Conservation (phyloP, 129 eudicot genomes). For the Cynara cardunculus region DNA sequence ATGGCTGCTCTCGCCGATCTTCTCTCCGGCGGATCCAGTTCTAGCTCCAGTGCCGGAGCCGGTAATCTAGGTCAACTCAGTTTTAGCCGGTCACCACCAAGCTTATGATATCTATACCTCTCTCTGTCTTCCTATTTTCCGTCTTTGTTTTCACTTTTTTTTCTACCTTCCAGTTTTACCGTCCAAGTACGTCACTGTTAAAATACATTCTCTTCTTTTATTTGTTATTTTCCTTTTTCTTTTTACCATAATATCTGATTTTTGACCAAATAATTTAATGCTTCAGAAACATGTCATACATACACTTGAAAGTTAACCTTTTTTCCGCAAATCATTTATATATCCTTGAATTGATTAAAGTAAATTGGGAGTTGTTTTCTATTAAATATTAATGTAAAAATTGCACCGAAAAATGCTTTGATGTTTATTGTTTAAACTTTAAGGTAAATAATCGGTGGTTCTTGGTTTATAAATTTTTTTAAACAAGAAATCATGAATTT, state of each 20-base stretch:
- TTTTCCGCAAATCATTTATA: not conserved
- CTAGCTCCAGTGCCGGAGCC: slow-evolving; percentile 33
- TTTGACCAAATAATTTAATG: not conserved
- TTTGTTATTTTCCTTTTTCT: slow-evolving; percentile 4
- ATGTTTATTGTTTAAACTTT: not conserved
- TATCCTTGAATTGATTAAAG: no score
- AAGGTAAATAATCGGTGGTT: not conserved
- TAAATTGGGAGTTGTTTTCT: not conserved
- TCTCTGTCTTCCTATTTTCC: slow-evolving; percentile 6
- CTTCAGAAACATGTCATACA: not conserved
- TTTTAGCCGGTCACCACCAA: slow-evolving; percentile 23
- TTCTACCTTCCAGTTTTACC: not conserved
- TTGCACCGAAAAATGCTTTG: not conserved
- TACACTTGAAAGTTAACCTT: not conserved
- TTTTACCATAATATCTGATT: not conserved
- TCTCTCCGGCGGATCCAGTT: slow-evolving; percentile 43
- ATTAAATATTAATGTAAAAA: not conserved
- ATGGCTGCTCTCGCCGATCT: slow-evolving; percentile 64
- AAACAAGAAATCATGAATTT: not conserved
- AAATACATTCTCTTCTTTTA: slow-evolving; percentile 27
- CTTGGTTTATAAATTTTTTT: not conserved
- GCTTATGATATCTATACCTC: slow-evolving; percentile 24
- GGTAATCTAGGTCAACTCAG: slow-evolving; percentile 26
- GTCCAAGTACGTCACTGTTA: slow-evolving; percentile 20
- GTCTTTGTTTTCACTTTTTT: not conserved